phyloP scores from a whole-genome alignment of 495 filamentous ascomycete species.

The Astrothelium subdiscretum region DNA sequence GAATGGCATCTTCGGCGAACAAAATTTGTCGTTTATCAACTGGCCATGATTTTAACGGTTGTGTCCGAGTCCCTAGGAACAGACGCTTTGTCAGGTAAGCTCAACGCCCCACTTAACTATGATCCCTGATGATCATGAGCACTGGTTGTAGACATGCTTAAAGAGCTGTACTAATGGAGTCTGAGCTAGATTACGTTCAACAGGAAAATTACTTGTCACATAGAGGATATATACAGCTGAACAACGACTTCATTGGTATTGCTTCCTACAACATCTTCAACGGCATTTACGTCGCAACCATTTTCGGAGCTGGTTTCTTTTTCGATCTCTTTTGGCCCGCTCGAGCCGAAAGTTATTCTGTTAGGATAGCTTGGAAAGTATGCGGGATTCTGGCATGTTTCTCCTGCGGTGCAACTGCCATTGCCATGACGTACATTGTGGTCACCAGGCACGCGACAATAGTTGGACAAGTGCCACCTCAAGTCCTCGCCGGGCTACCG shows the following conservation, averaged over 20 bases:
- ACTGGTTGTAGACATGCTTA: no score
- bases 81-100: slow-evolving; percentile 36
- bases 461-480: slow-evolving; percentile 5
- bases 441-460: slow-evolving; percentile 23
- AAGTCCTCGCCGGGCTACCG: slow-evolving; percentile 7
- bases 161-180: background rate
- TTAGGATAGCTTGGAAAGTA: slow-evolving; percentile 37
- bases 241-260: slow-evolving; percentile 38
- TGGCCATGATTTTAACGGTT: slow-evolving; percentile 42
- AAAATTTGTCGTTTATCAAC: slow-evolving; percentile 44
- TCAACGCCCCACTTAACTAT: background rate
- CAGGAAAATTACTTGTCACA: slow-evolving; percentile 13
- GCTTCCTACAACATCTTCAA: slow-evolving; percentile 42
- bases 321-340: slow-evolving; percentile 45
- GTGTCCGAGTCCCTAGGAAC: slow-evolving; percentile 40
- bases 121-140: no score
- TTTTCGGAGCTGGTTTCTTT: slow-evolving; percentile 44
- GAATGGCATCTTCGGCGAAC: slow-evolving; percentile 38
- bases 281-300: slow-evolving; percentile 40
- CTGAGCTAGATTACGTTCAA: slow-evolving; percentile 35
- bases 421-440: slow-evolving; percentile 36
- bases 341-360: slow-evolving; percentile 31
- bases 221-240: slow-evolving; percentile 9
- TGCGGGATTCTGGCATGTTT: slow-evolving; percentile 32
- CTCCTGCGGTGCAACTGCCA: slow-evolving; percentile 31